phyloP scores from a whole-genome alignment of 805 yeast genomes.

The Zygosaccharomyces bailii region DNA sequence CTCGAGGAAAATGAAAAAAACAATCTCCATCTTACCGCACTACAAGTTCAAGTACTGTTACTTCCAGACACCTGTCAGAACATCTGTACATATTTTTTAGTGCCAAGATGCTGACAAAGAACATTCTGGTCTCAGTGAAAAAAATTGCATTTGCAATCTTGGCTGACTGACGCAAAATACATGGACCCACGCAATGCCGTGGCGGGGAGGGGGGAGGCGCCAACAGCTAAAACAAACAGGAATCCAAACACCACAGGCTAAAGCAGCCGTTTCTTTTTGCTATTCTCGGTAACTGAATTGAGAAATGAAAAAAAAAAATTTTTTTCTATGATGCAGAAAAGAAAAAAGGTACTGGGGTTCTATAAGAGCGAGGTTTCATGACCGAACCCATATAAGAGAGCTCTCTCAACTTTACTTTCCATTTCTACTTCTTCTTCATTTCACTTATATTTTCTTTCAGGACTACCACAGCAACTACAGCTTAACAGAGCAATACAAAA shows the following conservation, averaged over 20 bases:
- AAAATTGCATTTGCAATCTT: not conserved
- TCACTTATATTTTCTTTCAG: slow-evolving; percentile 2
- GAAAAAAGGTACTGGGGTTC: slow-evolving; percentile 7
- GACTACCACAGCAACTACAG: slow-evolving; percentile 8
- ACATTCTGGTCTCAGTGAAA: too few relatives aligned
- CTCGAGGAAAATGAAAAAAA: too few relatives aligned
- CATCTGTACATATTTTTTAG: not conserved
- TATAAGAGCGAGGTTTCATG: slow-evolving; percentile 5
- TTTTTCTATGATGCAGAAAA: slow-evolving; percentile 4
- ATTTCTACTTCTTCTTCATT: slow-evolving; percentile 1
- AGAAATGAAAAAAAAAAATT: slow-evolving; percentile 7
- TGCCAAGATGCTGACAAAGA: too few relatives aligned
- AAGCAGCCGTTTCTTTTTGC: slow-evolving; percentile 7
- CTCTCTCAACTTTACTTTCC: not conserved
- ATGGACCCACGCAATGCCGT: slow-evolving; percentile 5
- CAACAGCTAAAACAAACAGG: not conserved
- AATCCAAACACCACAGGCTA: slow-evolving; percentile 6
- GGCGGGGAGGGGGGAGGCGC: not conserved
- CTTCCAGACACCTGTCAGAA: not conserved
- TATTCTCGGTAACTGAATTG: slow-evolving; percentile 3
- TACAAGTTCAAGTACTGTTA: too few relatives aligned
- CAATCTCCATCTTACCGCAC: too few relatives aligned
- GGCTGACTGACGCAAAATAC: not conserved
- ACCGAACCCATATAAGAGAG: not conserved
- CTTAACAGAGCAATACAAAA: slow-evolving; percentile 21